Evolutionary conservation across 495 filamentous ascomycete species (phyloP).

Genomic region (Pseudevernia furfuracea): DNA sequence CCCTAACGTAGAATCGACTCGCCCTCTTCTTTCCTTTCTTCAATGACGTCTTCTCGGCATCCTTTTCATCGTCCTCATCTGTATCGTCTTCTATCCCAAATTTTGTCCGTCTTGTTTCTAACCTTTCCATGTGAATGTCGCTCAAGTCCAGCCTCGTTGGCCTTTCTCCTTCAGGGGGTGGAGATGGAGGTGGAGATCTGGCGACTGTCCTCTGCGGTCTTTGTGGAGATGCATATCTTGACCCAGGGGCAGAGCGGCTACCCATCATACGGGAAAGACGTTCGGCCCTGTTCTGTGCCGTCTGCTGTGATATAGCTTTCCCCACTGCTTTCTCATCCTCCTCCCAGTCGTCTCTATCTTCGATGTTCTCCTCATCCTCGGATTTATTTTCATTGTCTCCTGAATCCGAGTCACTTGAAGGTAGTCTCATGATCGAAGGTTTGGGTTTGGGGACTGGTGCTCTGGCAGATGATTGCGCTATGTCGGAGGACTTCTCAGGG

Average conservation of each 20-base stretch:
- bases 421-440: slow-evolving; percentile 16
- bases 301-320: slow-evolving; percentile 23
- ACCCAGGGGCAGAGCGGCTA: slow-evolving; percentile 27
- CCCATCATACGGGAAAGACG: slow-evolving; percentile 25
- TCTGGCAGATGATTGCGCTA: slow-evolving; percentile 12
- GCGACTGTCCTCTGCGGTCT: slow-evolving; percentile 5
- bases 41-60: neutral
- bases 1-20: slow-evolving; percentile 8
- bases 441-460: slow-evolving; percentile 7
- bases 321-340: slow-evolving; percentile 13
- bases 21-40: slow-evolving; percentile 6
- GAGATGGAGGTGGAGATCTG: slow-evolving; percentile 21
- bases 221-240: slow-evolving; percentile 17
- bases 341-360: slow-evolving; percentile 3
- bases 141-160: slow-evolving; percentile 21
- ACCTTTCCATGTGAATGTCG: slow-evolving; percentile 25
- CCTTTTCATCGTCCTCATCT: slow-evolving; percentile 20
- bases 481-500: slow-evolving; percentile 14
- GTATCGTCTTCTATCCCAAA: slow-evolving; percentile 28
- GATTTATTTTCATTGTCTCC: neutral
- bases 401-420: slow-evolving; percentile 10
- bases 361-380: neutral
- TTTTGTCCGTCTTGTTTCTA: slow-evolving; percentile 20
- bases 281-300: slow-evolving; percentile 26
- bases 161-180: slow-evolving; percentile 13